phyloP scores from a whole-genome alignment of 106 monocot genomes.

The Cymbidium sinense region DNA sequence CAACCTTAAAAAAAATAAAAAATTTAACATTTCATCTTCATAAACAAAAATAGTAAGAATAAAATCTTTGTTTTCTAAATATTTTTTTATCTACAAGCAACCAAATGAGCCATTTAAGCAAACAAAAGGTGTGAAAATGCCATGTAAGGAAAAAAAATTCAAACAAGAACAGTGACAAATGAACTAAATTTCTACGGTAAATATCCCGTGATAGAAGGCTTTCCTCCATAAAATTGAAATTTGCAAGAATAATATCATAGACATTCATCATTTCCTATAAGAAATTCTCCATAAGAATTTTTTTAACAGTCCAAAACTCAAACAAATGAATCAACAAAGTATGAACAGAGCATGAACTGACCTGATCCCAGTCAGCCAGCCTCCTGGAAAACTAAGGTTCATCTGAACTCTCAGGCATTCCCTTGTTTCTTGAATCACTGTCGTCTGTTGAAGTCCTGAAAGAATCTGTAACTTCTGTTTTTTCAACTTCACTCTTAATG shows the following conservation, averaged over 20 bases:
- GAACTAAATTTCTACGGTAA: background rate
- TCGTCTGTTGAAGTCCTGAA: constrained; percentile 10
- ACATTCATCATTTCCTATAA: background rate
- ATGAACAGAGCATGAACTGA: background rate
- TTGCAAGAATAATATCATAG: background rate
- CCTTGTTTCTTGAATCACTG: constrained; percentile 19
- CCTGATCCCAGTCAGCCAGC: background rate
- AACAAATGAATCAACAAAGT: background rate
- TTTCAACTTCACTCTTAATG: constrained; percentile 11
- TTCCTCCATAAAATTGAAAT: background rate
- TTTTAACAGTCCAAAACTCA: background rate
- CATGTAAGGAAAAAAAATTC: background rate
- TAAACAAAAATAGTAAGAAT: too few species aligned
- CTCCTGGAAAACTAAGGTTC: constrained; percentile 10
- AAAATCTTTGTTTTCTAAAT: too few species aligned
- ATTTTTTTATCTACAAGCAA: too few species aligned
- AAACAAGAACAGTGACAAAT: background rate
- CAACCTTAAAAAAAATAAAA: too few species aligned
- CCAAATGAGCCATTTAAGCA: background rate
- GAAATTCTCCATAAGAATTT: background rate
- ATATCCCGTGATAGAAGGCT: background rate
- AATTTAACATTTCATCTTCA: too few species aligned
- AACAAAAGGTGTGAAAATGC: background rate
- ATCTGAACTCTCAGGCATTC: constrained; percentile 27
- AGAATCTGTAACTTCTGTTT: constrained; percentile 16